Evolutionary conservation across 2,329 filamentous ascomycete species (phyloP), one percentile per base, ranked within the genome.

Genomic region (Trichoderma koningiopsis): DNA sequence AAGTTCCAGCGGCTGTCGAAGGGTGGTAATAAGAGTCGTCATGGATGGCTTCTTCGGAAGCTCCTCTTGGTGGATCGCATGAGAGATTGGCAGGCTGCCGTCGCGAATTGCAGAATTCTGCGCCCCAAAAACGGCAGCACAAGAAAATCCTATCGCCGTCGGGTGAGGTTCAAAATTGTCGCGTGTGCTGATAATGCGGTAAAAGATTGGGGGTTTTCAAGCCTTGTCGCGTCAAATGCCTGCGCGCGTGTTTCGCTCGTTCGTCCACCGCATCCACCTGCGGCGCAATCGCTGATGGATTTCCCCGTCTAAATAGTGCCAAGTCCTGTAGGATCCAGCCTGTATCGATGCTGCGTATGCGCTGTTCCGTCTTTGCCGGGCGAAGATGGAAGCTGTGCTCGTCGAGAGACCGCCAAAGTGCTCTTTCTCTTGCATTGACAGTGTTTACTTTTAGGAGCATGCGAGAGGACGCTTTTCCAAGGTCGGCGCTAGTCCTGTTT

Each of bases 1-100:
- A 79, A 87, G 82, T 87, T 89, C 84, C 81, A 90, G 83, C 83
- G 87, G 86, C 81, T 85, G 84, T 79, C 87, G 87, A 78, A 85
- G 86, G 80, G 84, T 85, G 80, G 84, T 85, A 80, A 90, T 83
- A 81, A 90, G 83, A 80, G 88, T 90, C 88, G 88, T 90, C 88
- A 91, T 91, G 87, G 87, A 89, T 86, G 84, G 83, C 82, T 78
- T 72, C 72, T 73, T 76, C 63, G 65, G 63, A 67, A 67, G 65
- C 65, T 68, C 31, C 53, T 72, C 68, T 52, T 29, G 22, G 40
- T 71, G 71, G 71, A 72, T 72, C 70, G 71, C 75, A 76, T 78
- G 71, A 70, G 71, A 70, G 71, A 68, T 71, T 37, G 37, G 22
- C 19, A 14, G 33, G 57, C 19, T 65, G 62, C 37, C 52, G 67